Conservation (phyloP, 2,329 filamentous ascomycete species). For the Bertia moriformis region DNA sequence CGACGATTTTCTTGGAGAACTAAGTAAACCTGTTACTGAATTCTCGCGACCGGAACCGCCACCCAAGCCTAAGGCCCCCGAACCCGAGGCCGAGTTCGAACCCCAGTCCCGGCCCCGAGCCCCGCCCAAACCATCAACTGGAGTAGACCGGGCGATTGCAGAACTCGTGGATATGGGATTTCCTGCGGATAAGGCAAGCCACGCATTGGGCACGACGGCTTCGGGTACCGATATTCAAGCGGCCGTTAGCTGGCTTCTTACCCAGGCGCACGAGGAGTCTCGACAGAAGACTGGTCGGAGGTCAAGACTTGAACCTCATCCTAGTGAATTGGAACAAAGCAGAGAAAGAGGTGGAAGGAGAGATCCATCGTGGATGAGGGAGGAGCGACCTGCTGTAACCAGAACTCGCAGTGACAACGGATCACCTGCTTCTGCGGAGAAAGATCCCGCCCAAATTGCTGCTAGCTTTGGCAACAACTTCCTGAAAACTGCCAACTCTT, state of each 20-base stretch:
- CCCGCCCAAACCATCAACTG: conserved; percentile 38
- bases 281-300: conserved; percentile 47
- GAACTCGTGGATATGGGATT: conserved; percentile 95
- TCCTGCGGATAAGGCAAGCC: conserved; percentile 64
- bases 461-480: conserved; percentile 70
- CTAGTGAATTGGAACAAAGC: not conserved
- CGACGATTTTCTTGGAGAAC: conserved; percentile 51
- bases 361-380: not conserved
- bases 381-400: not conserved
- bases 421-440: not conserved
- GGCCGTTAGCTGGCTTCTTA: conserved; percentile 77
- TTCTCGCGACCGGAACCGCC: conserved; percentile 27
- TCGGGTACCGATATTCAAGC: conserved; percentile 69
- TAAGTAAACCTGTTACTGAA: conserved; percentile 51
- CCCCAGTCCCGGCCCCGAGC: conserved; percentile 3
- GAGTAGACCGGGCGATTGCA: conserved; percentile 42
- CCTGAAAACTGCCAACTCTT: conserved; percentile 82
- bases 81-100: too few species aligned
- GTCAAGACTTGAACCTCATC: conserved; percentile 11
- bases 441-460: conserved; percentile 30
- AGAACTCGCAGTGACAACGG: not conserved
- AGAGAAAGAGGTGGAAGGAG: not conserved
- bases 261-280: conserved; percentile 75
- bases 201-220: conserved; percentile 67
- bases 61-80: conserved; percentile 20